Base-by-base conservation (phyloP, 768 basidiomycete species). In the Pholiota molesta region DNA sequence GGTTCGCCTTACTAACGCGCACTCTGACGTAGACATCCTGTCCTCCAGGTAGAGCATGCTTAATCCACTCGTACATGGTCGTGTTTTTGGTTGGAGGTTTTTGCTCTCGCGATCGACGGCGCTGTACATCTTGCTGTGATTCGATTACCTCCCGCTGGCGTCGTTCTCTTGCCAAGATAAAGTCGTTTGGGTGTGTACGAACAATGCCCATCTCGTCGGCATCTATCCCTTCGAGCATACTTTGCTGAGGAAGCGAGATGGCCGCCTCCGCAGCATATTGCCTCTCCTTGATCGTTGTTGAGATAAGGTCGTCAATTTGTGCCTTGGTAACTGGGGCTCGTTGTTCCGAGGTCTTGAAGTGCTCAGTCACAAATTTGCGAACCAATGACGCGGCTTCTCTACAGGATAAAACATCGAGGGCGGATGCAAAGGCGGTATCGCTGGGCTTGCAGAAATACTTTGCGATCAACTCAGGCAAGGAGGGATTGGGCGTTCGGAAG, bases 1-100 rank as follows among this genome's bases (percentile, higher is more conserved):
- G 57, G 17, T n/a, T 19, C 6, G n/a, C 11, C 5, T 51, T 45
- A 39, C 28, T 39, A 28, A 66, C 62, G 8, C 53, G 56, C 19
- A 60, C 51, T n/a, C 62, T 35, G n/a, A 52, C 39, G 29, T 63
- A 66, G 11, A 66, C 11, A 2, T 52, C 29, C 23, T 47, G 44
- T 21, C 62, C 62, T 29, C 60, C 49, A 26, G 53, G 26, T 2
- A 54, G 49, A 10, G 7, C 16, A 17, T 45, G 8, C 11, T 21
- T 55, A 13, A 39, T 40, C 65, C 60, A 64, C 16, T 23, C 35
- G 13, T 61, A 64, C 47, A 64, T 39, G 16, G 47, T 60, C 16
- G 63, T 42, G 28, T 57, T 52, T 37, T 35, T 42, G 11, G 52
- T n/a, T 23, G 39, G 55, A 8, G 40, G 55, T 10, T 44, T 23